Evolutionary conservation across 2,329 filamentous ascomycete species (phyloP).

Genomic region (Aspergillus aculeatinus): DNA sequence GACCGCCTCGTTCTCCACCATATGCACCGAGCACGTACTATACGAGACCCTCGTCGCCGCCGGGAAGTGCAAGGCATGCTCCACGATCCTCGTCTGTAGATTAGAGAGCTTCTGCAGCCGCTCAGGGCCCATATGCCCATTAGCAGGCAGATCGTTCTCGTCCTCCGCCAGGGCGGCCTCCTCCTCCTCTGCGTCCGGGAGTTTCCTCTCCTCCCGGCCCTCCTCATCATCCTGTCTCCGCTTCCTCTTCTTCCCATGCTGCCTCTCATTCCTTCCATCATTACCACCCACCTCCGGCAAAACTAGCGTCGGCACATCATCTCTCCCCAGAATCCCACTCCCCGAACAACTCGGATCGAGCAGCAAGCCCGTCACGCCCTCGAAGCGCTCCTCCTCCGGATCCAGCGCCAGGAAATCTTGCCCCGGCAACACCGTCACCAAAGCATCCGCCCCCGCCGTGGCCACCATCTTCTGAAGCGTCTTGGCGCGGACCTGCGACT

Average conservation of each 20-base stretch:
- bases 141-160: constrained; percentile 37
- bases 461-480: constrained; percentile 83
- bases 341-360: constrained; percentile 95
- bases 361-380: constrained; percentile 74
- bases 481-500: constrained; percentile 57
- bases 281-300: constrained; percentile 48
- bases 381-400: constrained; percentile 61
- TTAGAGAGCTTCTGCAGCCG: constrained; percentile 72
- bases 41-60: constrained; percentile 76
- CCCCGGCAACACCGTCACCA: constrained; percentile 67
- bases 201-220: background rate
- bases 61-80: constrained; percentile 82
- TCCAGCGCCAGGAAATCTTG: constrained; percentile 81
- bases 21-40: constrained; percentile 88
- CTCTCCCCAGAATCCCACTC: constrained; percentile 87
- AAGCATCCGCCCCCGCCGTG: constrained; percentile 66
- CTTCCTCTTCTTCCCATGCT: constrained; percentile 47
- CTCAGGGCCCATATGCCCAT: constrained; percentile 51
- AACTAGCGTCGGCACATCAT: constrained; percentile 69
- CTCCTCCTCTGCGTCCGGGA: constrained; percentile 1
- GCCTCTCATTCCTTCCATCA: constrained; percentile 12
- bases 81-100: constrained; percentile 78
- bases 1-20: constrained; percentile 84
- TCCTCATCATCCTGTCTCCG: constrained; percentile 25
- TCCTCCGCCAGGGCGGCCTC: constrained; percentile 21